phyloP scores from a whole-genome alignment of 139 green algal genomes.

The Haematococcus lacustris region DNA sequence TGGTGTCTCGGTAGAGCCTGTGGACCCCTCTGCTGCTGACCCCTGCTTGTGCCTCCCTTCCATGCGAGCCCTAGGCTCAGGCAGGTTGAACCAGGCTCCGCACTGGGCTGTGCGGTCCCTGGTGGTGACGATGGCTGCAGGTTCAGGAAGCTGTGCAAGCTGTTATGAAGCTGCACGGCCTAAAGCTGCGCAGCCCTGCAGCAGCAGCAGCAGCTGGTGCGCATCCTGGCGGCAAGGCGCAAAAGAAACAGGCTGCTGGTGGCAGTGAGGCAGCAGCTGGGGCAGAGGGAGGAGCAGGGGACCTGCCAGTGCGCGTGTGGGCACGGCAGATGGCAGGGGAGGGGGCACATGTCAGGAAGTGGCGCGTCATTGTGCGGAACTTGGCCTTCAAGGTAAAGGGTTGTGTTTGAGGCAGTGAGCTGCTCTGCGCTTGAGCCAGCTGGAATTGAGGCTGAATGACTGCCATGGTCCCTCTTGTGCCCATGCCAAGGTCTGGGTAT shows the following conservation, averaged over 20 bases:
- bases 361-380: conserved; percentile 88
- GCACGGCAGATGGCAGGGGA: conserved; percentile 64
- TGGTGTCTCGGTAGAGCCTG: too few species aligned
- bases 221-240: conserved; percentile 6
- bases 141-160: conserved; percentile 59
- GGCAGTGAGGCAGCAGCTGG: not conserved
- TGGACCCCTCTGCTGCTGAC: too few species aligned
- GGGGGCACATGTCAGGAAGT: conserved; percentile 76
- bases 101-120: too few species aligned
- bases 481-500: too few species aligned
- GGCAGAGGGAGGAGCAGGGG: conserved; percentile 3
- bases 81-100: too few species aligned
- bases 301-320: conserved; percentile 18
- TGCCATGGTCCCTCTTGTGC: too few species aligned
- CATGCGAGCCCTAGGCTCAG: too few species aligned
- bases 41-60: too few species aligned
- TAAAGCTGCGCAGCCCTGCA: conserved; percentile 5
- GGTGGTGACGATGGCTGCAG: too few species aligned
- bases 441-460: too few species aligned
- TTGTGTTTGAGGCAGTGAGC: too few species aligned
- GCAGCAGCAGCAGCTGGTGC: conserved; percentile 18
- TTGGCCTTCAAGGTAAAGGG: conserved; percentile 68
- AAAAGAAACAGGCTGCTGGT: conserved; percentile 13
- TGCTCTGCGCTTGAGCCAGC: too few species aligned
- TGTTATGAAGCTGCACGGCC: conserved; percentile 65